phyloP scores from a whole-genome alignment of 352 stramenopile species.

The Phytopythium delawarense region DNA sequence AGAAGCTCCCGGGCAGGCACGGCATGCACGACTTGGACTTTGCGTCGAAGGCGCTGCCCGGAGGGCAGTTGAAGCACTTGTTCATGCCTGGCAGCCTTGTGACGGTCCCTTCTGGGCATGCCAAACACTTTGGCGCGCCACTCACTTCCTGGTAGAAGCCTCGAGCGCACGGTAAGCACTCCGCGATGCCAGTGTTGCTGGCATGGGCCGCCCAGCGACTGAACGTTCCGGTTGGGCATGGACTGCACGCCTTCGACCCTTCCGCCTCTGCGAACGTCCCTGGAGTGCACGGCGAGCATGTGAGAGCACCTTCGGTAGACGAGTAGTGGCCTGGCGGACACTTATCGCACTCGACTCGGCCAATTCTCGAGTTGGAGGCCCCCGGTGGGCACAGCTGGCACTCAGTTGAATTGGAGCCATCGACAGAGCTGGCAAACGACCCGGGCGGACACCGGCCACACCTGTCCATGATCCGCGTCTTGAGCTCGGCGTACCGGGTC shows the following conservation, averaged over 20 bases:
- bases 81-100: constrained; percentile 27
- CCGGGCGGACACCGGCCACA: constrained; percentile 10
- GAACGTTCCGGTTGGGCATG: constrained; percentile 35
- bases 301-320: constrained; percentile 7
- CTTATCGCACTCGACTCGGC: background rate
- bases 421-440: constrained; percentile 9
- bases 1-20: constrained; percentile 35
- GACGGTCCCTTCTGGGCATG: constrained; percentile 36
- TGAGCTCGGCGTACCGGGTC: constrained; percentile 3
- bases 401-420: background rate
- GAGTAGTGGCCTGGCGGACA: constrained; percentile 6
- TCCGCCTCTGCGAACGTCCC: constrained; percentile 43
- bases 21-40: constrained; percentile 20
- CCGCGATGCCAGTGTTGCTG: constrained; percentile 16
- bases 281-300: constrained; percentile 30
- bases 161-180: constrained; percentile 36
- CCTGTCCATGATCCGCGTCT: constrained; percentile 8
- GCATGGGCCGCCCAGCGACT: constrained; percentile 9
- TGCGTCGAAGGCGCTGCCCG: constrained; percentile 36
- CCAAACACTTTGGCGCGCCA: constrained; percentile 20
- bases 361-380: background rate
- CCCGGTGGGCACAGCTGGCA: constrained; percentile 7
- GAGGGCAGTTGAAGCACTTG: constrained; percentile 31
- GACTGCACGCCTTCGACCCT: constrained; percentile 22
- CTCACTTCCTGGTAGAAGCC: constrained; percentile 28